Evolutionary conservation across 768 basidiomycete species (phyloP), one percentile per base, ranked within the genome.

Genomic region (Xanthoconium stramineum): DNA sequence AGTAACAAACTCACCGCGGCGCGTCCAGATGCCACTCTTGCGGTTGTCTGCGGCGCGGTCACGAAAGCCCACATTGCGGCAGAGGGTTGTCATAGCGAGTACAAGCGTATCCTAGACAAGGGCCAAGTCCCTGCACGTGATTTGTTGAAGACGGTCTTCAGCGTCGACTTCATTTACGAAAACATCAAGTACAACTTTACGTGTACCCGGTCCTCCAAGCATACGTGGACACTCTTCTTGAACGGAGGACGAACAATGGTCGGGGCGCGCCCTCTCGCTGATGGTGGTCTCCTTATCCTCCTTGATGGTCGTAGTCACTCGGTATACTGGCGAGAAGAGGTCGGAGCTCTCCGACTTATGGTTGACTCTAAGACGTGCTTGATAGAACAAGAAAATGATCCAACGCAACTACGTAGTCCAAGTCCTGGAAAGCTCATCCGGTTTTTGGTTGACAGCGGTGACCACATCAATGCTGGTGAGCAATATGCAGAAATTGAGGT

Each of bases 351-450:
- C 62, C 78, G 91, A 61, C 71, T 98, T 68, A 93, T 94, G 86
- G 88, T 99, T 57, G 96, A 99, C 74, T 83, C 94, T 51, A 96
- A 98, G 81, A 99, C 97, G 15, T 97, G 95, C 71, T 80, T 98
- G 75, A 94, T 99, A 63, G 97, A 98, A 73, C 95, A 98, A 75
- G 97, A 99, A 80, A 98, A 98, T 65, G 97, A 99, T 67, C 97
- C 97, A 15, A 99, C 97, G 24, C 96, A 98, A 72, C 79, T 98
- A 45, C 81, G 97, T 64, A 94, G 91, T 67, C 97, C 97, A 10
- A 92, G 88, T 74, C 97, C 97, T 11, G 97, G 97, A 37, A 99
- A 99, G 75, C 83, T 99, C 47, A 83, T 99, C 53, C 83, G 95
- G 35, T 95, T 88, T 78, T 83, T 98, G 59, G 86, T 98, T 61